Evolutionary conservation across 129 eudicot species (phyloP), one percentile per base, ranked within the genome.

Genomic region (Glebionis coronaria): DNA sequence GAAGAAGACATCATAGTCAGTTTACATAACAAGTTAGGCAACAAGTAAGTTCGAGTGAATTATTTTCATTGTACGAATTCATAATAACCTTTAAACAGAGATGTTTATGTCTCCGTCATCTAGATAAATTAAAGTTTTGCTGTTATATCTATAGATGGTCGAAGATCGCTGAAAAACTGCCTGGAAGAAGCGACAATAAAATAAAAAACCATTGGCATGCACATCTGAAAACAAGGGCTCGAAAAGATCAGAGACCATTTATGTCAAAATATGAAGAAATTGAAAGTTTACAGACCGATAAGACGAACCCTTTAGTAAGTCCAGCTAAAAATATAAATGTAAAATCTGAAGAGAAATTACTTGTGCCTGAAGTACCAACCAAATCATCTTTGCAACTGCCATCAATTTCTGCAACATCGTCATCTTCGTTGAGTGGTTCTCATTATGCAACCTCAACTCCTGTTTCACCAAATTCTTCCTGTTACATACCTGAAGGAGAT

Each of bases 181-280:
- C 84, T 0, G 86, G 82, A 73, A 78, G 86, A 69, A 82, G 80
- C 14, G 86, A 82, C 61, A 82, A 82, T 29, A 83, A 82, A 45
- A 82, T 82, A 65, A 82, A 82, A 50, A 82, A 82, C 49, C 56
- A 82, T 23, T 82, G 83, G 83, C 86, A 82, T 13, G 49, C 80
- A 15, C 74, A 61, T 63, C 53, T 82, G 19, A 73, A 70, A 69
- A 56, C 20, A 18, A 62, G 63, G 18, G 31, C 28, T 57, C 47
- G 16, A 35, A 70, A 63, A 69, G 73, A 62, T 67, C 57, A 57
- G 18, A 27, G 25, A 0, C 8, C 7, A 35, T 2, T 35, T 35
- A 15, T 23, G 16, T 5, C 47, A 25, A 62, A 44, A 10, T 23
- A 11, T 13, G 57, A 60, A 50, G 38, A 61, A 44, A 25, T 44